phyloP scores from a whole-genome alignment of 345 rosid genomes.

The Erysimum cheiranthoides region DNA sequence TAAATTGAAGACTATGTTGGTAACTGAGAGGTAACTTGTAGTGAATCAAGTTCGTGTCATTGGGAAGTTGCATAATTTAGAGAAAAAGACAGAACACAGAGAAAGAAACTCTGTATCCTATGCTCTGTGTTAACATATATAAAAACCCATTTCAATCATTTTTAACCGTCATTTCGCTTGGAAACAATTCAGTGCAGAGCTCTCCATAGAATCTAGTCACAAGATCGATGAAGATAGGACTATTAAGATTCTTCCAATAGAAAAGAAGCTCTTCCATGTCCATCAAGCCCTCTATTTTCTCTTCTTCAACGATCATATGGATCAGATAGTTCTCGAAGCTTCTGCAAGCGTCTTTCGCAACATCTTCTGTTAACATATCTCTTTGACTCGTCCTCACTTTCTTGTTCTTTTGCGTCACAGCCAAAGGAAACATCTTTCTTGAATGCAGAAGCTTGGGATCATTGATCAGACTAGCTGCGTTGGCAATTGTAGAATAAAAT shows the following conservation, averaged over 20 bases:
- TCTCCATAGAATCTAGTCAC: slow-evolving; percentile 84
- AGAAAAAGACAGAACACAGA: slow-evolving; percentile 4
- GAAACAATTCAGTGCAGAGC: slow-evolving; percentile 58
- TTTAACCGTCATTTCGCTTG: slow-evolving; percentile 7
- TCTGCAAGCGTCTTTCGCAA: slow-evolving; percentile 73
- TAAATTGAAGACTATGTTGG: too few species aligned
- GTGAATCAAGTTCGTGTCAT: background rate
- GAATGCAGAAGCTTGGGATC: slow-evolving; percentile 40
- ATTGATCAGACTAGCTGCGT: slow-evolving; percentile 35
- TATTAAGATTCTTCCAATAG: slow-evolving; percentile 75
- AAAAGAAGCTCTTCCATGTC: slow-evolving; percentile 83
- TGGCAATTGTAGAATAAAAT: background rate
- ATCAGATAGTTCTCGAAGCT: slow-evolving; percentile 82
- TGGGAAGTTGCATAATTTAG: background rate
- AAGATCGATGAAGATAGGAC: slow-evolving; percentile 68
- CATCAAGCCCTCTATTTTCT: slow-evolving; percentile 61
- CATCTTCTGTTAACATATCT: slow-evolving; percentile 38
- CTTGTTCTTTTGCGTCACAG: slow-evolving; percentile 48
- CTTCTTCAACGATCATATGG: slow-evolving; percentile 79
- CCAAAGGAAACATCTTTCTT: slow-evolving; percentile 48
- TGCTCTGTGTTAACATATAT: background rate
- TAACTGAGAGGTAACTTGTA: background rate
- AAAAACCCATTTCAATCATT: background rate
- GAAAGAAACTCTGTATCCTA: background rate
- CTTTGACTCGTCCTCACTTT: slow-evolving; percentile 25